These are phyloP conservation scores for Corchorus olitorius DNA, from an alignment of 345 rosid genomes.

Conservation along the genomic window DNA sequence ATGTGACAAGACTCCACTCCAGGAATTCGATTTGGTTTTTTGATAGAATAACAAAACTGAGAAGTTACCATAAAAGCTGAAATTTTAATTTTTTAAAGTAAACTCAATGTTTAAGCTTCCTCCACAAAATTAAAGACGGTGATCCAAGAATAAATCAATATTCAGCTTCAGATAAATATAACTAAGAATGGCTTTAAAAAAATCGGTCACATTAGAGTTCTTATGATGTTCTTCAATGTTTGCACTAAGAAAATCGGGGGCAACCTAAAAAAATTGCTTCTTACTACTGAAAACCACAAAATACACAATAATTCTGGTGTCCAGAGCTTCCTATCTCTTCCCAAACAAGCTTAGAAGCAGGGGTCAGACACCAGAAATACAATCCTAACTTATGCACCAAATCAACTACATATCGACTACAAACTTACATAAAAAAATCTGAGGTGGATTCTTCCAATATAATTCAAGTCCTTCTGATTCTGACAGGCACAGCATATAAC, in stretches of 20 bases:
- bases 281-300: neutral
- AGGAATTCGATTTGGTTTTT: neutral
- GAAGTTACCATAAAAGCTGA: neutral
- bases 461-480: conserved; percentile 48
- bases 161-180: neutral
- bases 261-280: neutral
- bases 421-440: conserved; percentile 57
- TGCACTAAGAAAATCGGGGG: neutral
- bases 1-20: neutral
- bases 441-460: conserved; percentile 39
- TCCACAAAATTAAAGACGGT: neutral
- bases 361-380: neutral
- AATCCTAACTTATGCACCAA: neutral
- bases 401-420: conserved; percentile 12
- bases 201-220: neutral
- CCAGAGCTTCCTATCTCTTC: neutral
- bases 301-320: neutral
- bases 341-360: neutral
- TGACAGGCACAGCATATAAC: conserved; percentile 45
- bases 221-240: neutral
- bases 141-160: neutral
- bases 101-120: neutral
- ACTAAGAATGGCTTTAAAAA: neutral
- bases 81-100: neutral
- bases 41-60: neutral